A percentile compares a stretch with the other conserved stretches of the same genome.
These are phyloP conservation scores for Crithidia thermophila DNA, from an alignment of 208 protist genomes.

Conservation along the genomic window DNA sequence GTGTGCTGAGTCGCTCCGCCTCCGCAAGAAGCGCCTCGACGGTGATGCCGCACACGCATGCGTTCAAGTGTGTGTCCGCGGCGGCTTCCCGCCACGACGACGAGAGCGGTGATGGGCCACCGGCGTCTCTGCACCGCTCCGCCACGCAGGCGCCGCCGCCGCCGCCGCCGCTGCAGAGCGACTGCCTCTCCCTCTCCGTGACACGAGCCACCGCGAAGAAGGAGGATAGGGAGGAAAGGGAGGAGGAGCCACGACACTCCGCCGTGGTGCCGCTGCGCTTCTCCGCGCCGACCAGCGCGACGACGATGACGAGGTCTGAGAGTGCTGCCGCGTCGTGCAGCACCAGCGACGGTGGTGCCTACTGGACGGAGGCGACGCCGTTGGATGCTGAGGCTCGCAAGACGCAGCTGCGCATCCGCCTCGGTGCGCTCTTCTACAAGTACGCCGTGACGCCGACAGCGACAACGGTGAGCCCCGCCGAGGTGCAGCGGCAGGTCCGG, in stretches of 20 bases:
- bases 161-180: not conserved
- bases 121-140: not conserved
- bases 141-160: not conserved
- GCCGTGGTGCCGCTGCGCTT: too few species aligned
- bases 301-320: not conserved
- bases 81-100: not conserved
- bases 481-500: conserved; percentile 55
- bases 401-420: conserved; percentile 60
- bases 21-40: conserved; percentile 1
- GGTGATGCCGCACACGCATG: not conserved
- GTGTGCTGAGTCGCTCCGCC: not conserved
- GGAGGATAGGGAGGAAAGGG: not conserved
- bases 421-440: conserved; percentile 85
- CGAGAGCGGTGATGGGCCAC: not conserved
- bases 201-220: not conserved
- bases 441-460: conserved; percentile 50
- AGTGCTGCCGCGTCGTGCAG: not conserved
- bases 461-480: conserved; percentile 34
- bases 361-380: not conserved
- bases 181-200: not conserved
- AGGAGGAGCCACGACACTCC: too few species aligned
- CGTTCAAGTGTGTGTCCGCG: too few species aligned
- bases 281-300: not conserved
- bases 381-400: conserved; percentile 11
- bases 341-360: not conserved